These are phyloP conservation scores for Drosera spatulata DNA, from an alignment of 179 eudicot species.

Conservation along the genomic window DNA sequence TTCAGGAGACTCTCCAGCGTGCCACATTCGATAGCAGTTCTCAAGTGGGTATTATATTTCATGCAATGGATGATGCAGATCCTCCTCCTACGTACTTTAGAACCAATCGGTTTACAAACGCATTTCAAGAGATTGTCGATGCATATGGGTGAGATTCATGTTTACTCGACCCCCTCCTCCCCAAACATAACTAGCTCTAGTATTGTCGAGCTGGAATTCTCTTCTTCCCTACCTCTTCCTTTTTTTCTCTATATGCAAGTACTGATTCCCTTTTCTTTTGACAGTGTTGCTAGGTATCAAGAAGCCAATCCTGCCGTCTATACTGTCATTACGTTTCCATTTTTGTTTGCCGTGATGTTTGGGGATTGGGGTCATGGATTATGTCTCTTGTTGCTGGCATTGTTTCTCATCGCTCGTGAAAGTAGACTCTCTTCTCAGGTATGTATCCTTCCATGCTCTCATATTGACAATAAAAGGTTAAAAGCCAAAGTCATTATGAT, in stretches of 20 bases:
- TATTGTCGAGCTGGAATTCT: too few species aligned
- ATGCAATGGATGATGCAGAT: slow-evolving; percentile 55
- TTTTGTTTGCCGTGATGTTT: slow-evolving; percentile 74
- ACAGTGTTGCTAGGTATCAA: slow-evolving; percentile 69
- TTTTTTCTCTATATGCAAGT: neutral
- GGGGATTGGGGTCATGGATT: slow-evolving; percentile 85
- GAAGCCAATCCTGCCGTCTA: slow-evolving; percentile 68
- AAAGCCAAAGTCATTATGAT: too few species aligned
- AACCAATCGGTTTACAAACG: slow-evolving; percentile 60
- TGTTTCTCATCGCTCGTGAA: slow-evolving; percentile 36
- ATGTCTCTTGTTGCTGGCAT: slow-evolving; percentile 43
- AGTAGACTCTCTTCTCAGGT: slow-evolving; percentile 57
- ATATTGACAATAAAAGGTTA: too few species aligned
- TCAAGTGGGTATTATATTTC: slow-evolving; percentile 73
- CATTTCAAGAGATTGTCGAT: slow-evolving; percentile 80
- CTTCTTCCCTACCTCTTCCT: neutral
- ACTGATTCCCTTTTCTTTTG: slow-evolving; percentile 5
- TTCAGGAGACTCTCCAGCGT: slow-evolving; percentile 66
- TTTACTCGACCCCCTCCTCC: neutral
- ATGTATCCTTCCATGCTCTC: neutral
- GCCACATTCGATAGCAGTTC: slow-evolving; percentile 58
- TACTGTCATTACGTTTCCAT: slow-evolving; percentile 59
- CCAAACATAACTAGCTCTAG: too few species aligned
- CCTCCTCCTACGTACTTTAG: slow-evolving; percentile 72
- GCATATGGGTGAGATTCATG: slow-evolving; percentile 65